Percentiles rank a stretch among this genome's conserved stretches.
Conservation (phyloP, 1,139 yeast species). For the Martiniozyma asiatica region DNA sequence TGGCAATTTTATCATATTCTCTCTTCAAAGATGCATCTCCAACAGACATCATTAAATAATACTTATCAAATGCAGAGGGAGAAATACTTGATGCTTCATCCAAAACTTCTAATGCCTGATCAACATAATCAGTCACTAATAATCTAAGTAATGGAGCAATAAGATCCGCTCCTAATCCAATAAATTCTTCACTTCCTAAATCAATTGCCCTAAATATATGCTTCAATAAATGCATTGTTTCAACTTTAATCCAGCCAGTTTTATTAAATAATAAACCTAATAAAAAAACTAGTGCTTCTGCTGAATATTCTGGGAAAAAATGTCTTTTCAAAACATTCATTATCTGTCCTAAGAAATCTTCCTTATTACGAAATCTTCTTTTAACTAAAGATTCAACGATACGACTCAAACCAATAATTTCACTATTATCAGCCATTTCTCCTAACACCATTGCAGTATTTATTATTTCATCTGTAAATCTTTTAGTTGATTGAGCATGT, state of each 20-base stretch:
- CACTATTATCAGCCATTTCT: constrained; percentile 45
- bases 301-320: constrained; percentile 68
- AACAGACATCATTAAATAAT: constrained; percentile 80
- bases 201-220: constrained; percentile 69
- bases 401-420: constrained; percentile 52
- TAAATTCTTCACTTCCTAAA: constrained; percentile 64
- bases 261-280: constrained; percentile 72
- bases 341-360: constrained; percentile 77
- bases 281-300: constrained; percentile 61
- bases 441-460: constrained; percentile 50
- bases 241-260: constrained; percentile 65
- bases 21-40: constrained; percentile 71
- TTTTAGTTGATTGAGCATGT: constrained; percentile 57
- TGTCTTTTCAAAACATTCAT: constrained; percentile 52
- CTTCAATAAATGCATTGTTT: constrained; percentile 66
- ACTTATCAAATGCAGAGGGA: constrained; percentile 83
- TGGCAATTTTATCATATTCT: constrained; percentile 77
- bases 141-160: constrained; percentile 81
- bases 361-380: constrained; percentile 72
- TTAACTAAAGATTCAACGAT: constrained; percentile 69
- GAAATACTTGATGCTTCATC: constrained; percentile 82
- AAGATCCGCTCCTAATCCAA: constrained; percentile 89
- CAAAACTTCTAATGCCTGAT: constrained; percentile 76
- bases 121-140: constrained; percentile 77
- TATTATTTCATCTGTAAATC: constrained; percentile 38